Conservation (phyloP, 2,329 filamentous ascomycete species). For the Ilyonectria mors-panacis region DNA sequence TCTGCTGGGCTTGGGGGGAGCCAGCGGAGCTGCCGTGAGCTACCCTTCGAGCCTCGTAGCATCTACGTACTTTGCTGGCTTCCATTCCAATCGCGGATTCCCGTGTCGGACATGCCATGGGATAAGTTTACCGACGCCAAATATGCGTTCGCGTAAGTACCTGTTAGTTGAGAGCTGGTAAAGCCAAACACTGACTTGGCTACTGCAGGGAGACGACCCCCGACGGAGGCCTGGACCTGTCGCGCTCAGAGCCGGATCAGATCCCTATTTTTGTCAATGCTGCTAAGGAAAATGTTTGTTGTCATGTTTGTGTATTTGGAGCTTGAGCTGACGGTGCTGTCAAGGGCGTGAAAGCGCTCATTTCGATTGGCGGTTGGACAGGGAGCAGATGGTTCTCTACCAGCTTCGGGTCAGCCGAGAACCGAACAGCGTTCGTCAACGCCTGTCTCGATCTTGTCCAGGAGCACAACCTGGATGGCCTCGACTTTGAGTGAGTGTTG, state of each 20-base stretch:
- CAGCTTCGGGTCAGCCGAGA: conserved; percentile 36
- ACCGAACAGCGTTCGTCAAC: conserved; percentile 38
- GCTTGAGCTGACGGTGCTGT: conserved; percentile 2
- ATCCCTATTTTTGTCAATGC: conserved; percentile 32
- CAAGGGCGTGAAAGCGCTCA: conserved; percentile 36
- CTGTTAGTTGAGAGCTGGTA: no score
- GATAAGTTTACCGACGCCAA: conserved; percentile 42
- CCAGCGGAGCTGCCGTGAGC: neutral
- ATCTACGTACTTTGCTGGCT: conserved; percentile 43
- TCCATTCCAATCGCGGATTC: conserved; percentile 39
- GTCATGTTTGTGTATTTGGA: fast-evolving
- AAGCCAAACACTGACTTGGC: conserved; percentile 4
- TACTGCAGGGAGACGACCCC: conserved; percentile 31
- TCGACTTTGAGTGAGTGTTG: conserved; percentile 39
- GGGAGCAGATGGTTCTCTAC: conserved; percentile 37
- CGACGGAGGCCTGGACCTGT: conserved; percentile 36
- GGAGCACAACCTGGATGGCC: conserved; percentile 34
- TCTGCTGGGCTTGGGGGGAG: conserved; percentile 27
- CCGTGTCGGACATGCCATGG: conserved; percentile 38
- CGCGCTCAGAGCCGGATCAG: conserved; percentile 27
- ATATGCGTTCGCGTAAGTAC: conserved; percentile 42
- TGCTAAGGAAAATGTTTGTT: conserved; percentile 36
- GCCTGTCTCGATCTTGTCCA: conserved; percentile 31
- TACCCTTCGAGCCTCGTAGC: conserved; percentile 26
- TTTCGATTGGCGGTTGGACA: conserved; percentile 40